These are phyloP conservation scores for Phytophthora sojae DNA, from an alignment of 352 stramenopile genomes.

Conservation along the genomic window DNA sequence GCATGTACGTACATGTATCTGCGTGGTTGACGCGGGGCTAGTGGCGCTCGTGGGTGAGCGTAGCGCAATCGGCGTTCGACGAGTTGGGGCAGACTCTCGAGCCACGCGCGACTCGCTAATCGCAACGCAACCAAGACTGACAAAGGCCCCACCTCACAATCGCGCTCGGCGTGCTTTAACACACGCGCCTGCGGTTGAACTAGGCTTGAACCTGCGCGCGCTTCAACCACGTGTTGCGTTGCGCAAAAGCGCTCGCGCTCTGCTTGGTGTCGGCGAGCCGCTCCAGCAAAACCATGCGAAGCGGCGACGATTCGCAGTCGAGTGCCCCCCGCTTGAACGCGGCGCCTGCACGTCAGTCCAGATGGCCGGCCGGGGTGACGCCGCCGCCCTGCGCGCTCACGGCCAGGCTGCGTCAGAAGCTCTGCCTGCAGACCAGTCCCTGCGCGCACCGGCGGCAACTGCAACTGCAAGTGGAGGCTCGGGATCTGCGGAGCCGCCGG, in stretches of 20 bases:
- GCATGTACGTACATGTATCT: no score
- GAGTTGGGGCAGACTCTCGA: no score
- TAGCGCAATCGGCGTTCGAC: not conserved
- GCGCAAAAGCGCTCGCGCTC: constrained; percentile 8
- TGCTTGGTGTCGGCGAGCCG: constrained; percentile 7
- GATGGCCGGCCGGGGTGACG: constrained; percentile 28
- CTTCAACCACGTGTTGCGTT: constrained; percentile 39
- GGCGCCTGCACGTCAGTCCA: constrained; percentile 13
- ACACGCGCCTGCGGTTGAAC: constrained; percentile 18
- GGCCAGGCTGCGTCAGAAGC: constrained; percentile 25
- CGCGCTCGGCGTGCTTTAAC: constrained; percentile 16
- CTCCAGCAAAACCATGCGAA: constrained; percentile 29
- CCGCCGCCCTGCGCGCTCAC: constrained; percentile 9
- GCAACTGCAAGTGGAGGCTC: constrained; percentile 31
- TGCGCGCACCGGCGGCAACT: constrained; percentile 22
- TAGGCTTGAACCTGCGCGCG: constrained; percentile 30
- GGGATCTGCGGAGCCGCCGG: constrained; percentile 19
- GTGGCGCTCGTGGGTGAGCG: not conserved
- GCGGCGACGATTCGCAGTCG: constrained; percentile 9
- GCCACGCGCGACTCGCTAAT: constrained; percentile 30
- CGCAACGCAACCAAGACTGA: constrained; percentile 10
- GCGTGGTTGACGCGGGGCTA: not conserved
- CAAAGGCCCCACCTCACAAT: constrained; percentile 31
- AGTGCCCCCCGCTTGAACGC: constrained; percentile 24
- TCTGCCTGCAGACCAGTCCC: constrained; percentile 27